phyloP scores from a whole-genome alignment of 2,329 filamentous ascomycete species.

The Fusarium sacchari region DNA sequence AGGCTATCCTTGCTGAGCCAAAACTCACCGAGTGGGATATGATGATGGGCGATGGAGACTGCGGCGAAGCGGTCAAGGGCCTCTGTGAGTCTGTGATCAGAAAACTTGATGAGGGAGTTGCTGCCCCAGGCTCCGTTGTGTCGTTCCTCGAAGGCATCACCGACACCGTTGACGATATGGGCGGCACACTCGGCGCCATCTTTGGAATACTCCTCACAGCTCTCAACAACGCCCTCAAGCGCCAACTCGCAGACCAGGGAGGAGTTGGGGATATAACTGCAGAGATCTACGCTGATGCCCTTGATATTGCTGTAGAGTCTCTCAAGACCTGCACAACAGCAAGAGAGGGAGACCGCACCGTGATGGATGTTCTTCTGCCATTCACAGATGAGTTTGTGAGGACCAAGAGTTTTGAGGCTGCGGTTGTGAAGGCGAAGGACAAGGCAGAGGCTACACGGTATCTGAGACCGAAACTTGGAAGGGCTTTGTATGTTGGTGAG shows the following conservation, averaged over 20 bases:
- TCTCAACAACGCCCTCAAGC: not conserved
- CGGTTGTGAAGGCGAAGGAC: not conserved
- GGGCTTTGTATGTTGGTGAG: not conserved
- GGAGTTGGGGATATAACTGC: accelerated
- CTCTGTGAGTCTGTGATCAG: accelerated
- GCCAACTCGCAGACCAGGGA: not conserved
- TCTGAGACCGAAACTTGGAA: not conserved
- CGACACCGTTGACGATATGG: not conserved
- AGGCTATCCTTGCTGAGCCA: not conserved
- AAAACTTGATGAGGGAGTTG: accelerated
- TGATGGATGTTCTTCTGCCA: not conserved
- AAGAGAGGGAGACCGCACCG: not conserved
- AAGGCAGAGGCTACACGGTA: not conserved
- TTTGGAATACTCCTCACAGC: not conserved
- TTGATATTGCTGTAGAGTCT: not conserved
- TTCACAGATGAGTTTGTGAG: not conserved
- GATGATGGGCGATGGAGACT: not conserved
- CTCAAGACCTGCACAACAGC: not conserved
- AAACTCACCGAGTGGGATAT: not conserved
- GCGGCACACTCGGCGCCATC: not conserved
- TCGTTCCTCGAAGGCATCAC: not conserved
- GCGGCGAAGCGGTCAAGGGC: not conserved
- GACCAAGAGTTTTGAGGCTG: not conserved
- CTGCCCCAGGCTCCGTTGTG: not conserved
- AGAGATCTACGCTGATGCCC: not conserved